Percentiles rank a stretch among this genome's conserved stretches.
phyloP scores from a whole-genome alignment of 305 asterid genomes.

The Fraxinus greggii region DNA sequence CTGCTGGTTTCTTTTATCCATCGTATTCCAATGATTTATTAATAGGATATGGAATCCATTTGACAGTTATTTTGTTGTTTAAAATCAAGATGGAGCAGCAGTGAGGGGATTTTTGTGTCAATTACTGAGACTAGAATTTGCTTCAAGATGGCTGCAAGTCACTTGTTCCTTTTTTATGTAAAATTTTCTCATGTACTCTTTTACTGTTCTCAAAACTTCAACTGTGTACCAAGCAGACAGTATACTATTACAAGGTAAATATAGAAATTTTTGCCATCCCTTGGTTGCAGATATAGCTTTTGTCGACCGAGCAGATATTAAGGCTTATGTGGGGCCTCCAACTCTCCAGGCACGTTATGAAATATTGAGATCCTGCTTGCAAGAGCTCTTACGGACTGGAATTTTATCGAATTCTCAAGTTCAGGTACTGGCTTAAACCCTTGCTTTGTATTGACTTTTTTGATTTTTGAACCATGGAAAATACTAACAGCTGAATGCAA shows the following conservation, averaged over 20 bases:
- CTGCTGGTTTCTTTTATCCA: neutral
- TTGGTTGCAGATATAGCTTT: slow-evolving; percentile 79
- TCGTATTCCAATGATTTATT: neutral
- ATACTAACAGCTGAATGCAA: neutral
- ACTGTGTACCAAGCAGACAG: neutral
- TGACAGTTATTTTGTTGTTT: neutral
- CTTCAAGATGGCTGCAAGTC: neutral
- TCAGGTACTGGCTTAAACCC: slow-evolving; percentile 35
- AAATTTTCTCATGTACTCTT: neutral
- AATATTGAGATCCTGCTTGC: slow-evolving; percentile 80
- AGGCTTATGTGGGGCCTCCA: slow-evolving; percentile 97
- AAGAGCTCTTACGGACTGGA: slow-evolving; percentile 77
- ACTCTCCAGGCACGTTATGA: slow-evolving; percentile 92
- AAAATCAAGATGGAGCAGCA: neutral
- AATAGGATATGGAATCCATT: neutral
- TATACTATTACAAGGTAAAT: neutral
- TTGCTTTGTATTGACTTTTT: neutral
- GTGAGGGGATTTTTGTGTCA: neutral
- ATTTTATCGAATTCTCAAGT: slow-evolving; percentile 56
- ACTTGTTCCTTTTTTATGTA: neutral
- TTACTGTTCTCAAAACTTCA: neutral
- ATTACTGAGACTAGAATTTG: neutral
- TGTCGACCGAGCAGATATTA: slow-evolving; percentile 97
- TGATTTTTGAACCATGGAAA: neutral
- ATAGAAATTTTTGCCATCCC: slow-evolving; percentile 6